Evolutionary conservation across 768 basidiomycete species (phyloP).

Genomic region (Lactifluus pinguis): DNA sequence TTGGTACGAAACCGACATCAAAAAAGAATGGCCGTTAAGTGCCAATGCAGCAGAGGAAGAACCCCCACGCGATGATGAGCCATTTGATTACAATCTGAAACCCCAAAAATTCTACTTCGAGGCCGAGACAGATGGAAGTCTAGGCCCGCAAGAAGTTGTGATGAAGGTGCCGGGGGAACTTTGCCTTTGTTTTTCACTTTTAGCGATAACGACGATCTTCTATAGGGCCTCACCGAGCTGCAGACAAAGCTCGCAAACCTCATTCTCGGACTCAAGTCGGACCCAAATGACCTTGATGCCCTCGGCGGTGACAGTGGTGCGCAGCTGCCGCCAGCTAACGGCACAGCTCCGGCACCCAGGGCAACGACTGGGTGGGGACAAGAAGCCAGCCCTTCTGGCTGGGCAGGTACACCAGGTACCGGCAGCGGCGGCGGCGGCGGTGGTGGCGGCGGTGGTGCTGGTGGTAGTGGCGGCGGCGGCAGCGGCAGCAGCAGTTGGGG

Average conservation of each 20-base stretch:
- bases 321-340: conserved; percentile 7
- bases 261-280: conserved; percentile 57
- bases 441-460: neutral
- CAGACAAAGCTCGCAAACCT: conserved; percentile 76
- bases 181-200: neutral
- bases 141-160: conserved; percentile 82
- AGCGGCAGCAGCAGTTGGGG: conserved; percentile 7
- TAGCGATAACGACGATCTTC: neutral
- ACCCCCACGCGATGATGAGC: conserved; percentile 65
- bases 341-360: conserved; percentile 11
- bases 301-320: conserved; percentile 29
- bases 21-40: conserved; percentile 85
- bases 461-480: neutral
- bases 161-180: conserved; percentile 50
- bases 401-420: conserved; percentile 12
- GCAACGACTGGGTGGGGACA: conserved; percentile 10
- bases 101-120: conserved; percentile 90
- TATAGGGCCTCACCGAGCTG: conserved; percentile 65
- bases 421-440: neutral
- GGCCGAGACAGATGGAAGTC: conserved; percentile 88
- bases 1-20: conserved; percentile 82
- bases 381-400: conserved; percentile 3
- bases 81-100: conserved; percentile 82
- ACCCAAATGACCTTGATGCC: conserved; percentile 38
- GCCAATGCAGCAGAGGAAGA: conserved; percentile 83